These are phyloP conservation scores for Helianthus annuus DNA, from an alignment of 129 eudicot genomes.

Conservation along the genomic window HanXRQr2.0-SUNRISE NC_035444.2:17499253-17499752, in stretches of 20 bases:
- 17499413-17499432: background rate
- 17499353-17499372: too few species aligned
- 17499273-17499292: too few species aligned
- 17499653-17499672: background rate
- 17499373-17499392: too few species aligned
- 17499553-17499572: conserved; percentile 19
- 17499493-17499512: conserved; percentile 30
- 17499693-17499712: too few species aligned
- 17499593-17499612: background rate
- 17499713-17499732: too few species aligned
- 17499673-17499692: too few species aligned
- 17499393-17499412: too few species aligned
- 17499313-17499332: too few species aligned
- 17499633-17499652: conserved; percentile 1
- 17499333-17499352: too few species aligned
- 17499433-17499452: background rate
- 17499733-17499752: too few species aligned
- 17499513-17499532: conserved; percentile 30
- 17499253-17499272: too few species aligned
- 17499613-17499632: conserved; percentile 9
- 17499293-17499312: too few species aligned
- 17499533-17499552: conserved; percentile 4
- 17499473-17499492: conserved; percentile 19
- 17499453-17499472: conserved; percentile 6
- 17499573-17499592: conserved; percentile 11